These are phyloP conservation scores for Penicillium sp. DNA, from an alignment of 2,329 filamentous ascomycete genomes.

Conservation along the genomic window DNA sequence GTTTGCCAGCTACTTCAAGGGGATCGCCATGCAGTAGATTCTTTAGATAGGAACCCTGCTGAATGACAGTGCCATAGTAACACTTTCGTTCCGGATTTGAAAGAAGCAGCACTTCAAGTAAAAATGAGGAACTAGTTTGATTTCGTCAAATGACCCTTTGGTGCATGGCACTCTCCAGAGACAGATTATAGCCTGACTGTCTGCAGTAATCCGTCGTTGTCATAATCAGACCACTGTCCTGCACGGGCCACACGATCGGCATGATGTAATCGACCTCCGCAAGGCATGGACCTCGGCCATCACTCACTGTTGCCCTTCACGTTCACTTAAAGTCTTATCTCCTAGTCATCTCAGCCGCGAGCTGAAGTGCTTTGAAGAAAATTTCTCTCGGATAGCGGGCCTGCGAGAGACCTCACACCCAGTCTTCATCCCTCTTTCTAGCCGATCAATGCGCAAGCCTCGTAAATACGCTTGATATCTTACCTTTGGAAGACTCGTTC, in stretches of 20 bases:
- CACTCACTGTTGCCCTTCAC: slow-evolving; percentile 19
- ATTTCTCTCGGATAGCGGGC: neutral
- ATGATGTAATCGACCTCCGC: slow-evolving; percentile 33
- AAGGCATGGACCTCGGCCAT: slow-evolving; percentile 24
- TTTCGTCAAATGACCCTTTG: neutral
- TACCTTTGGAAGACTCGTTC: neutral
- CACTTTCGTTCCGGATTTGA: neutral
- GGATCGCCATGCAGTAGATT: neutral
- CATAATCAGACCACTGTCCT: neutral
- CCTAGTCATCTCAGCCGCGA: slow-evolving; percentile 1
- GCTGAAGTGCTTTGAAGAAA: neutral
- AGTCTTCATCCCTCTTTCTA: neutral
- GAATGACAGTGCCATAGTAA: neutral
- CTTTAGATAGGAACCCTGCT: neutral
- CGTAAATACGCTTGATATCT: slow-evolving; percentile 2
- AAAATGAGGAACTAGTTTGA: neutral
- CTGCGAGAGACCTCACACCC: neutral
- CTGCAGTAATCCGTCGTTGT: neutral
- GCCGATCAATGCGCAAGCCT: neutral
- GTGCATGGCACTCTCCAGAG: neutral
- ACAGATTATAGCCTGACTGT: neutral
- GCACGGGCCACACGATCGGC: slow-evolving; percentile 29
- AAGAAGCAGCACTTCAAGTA: neutral
- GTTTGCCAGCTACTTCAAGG: neutral
- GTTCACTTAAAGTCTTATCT: slow-evolving; percentile 14